phyloP scores from a whole-genome alignment of 2,329 filamentous ascomycete genomes.

The Orbilia oligospora region DNA sequence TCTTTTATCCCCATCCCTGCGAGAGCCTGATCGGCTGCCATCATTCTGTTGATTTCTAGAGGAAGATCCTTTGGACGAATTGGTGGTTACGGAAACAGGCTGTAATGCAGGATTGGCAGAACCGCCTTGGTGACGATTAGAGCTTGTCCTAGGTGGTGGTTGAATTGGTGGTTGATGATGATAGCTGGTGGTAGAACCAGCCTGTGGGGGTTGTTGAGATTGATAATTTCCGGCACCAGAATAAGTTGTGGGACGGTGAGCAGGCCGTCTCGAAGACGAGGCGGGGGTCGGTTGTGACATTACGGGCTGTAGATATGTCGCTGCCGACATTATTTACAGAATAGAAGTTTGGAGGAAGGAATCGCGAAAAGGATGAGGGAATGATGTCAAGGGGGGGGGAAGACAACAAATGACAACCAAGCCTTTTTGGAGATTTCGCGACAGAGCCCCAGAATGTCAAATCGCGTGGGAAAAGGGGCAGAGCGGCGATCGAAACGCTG shows the following conservation, averaged over 20 bases:
- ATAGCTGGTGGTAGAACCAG: slow-evolving; percentile 58
- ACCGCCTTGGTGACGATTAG: slow-evolving; percentile 40
- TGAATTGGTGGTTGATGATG: slow-evolving; percentile 59
- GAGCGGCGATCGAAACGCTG: slow-evolving; percentile 44
- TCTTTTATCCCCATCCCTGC: slow-evolving; percentile 54
- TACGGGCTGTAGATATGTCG: slow-evolving; percentile 56
- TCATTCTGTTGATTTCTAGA: slow-evolving; percentile 40
- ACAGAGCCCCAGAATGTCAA: slow-evolving; percentile 19
- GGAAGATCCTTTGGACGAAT: slow-evolving; percentile 48
- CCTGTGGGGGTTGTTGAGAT: slow-evolving; percentile 47
- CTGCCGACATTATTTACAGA: slow-evolving; percentile 56
- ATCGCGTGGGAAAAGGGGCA: slow-evolving; percentile 58
- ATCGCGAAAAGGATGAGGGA: slow-evolving; percentile 21
- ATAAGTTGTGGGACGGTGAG: slow-evolving; percentile 56
- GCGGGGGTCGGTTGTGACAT: slow-evolving; percentile 60
- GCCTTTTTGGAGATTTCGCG: slow-evolving; percentile 27
- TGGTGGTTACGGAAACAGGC: slow-evolving; percentile 49
- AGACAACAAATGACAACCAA: slow-evolving; percentile 17
- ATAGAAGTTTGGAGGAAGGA: neutral
- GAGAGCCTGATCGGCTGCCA: slow-evolving; percentile 39
- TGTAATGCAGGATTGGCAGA: slow-evolving; percentile 39
- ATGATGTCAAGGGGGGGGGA: slow-evolving; percentile 4
- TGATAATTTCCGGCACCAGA: slow-evolving; percentile 54
- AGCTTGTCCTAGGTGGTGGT: slow-evolving; percentile 56
- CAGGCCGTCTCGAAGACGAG: slow-evolving; percentile 55